These are phyloP conservation scores for Fusarium compactum DNA, from an alignment of 2,329 filamentous ascomycete genomes.

Conservation along the genomic window DNA sequence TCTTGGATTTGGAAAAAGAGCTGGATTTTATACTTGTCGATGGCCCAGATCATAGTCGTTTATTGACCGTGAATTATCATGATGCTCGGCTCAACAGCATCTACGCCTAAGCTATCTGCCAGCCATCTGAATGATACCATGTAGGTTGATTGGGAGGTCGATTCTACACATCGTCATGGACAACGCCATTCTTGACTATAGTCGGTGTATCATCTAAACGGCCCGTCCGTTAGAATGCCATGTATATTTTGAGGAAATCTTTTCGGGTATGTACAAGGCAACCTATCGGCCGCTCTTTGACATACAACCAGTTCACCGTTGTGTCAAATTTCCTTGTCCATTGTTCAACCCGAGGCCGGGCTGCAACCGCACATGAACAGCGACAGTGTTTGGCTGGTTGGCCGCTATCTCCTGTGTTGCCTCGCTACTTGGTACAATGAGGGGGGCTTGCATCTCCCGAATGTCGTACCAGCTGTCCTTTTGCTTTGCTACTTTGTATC, in stretches of 20 bases:
- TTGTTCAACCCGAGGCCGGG: slow-evolving; percentile 32
- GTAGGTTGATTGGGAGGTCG: neutral
- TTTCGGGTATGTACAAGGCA: neutral
- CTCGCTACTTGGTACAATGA: slow-evolving; percentile 38
- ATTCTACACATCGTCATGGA: neutral
- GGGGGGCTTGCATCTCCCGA: slow-evolving; percentile 37
- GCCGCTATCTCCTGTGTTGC: slow-evolving; percentile 26
- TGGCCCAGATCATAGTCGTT: neutral
- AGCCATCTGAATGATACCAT: neutral
- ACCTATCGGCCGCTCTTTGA: slow-evolving; percentile 2
- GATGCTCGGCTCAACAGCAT: neutral
- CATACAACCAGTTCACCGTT: slow-evolving; percentile 28
- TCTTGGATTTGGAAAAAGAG: neutral
- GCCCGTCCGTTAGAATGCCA: neutral
- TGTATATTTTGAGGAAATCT: neutral
- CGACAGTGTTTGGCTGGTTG: slow-evolving; percentile 26
- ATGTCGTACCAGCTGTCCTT: slow-evolving; percentile 23
- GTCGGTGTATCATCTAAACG: slow-evolving; percentile 24
- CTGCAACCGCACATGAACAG: slow-evolving; percentile 38
- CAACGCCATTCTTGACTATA: slow-evolving; percentile 19
- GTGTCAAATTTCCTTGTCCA: slow-evolving; percentile 33
- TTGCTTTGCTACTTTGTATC: slow-evolving; percentile 1
- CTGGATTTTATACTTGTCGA: neutral
- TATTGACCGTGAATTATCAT: neutral
- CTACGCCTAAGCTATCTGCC: neutral